Percentiles rank a stretch among this genome's conserved stretches.
phyloP scores from a whole-genome alignment of 164 flowering plant genomes.

The Annona cherimola region DNA sequence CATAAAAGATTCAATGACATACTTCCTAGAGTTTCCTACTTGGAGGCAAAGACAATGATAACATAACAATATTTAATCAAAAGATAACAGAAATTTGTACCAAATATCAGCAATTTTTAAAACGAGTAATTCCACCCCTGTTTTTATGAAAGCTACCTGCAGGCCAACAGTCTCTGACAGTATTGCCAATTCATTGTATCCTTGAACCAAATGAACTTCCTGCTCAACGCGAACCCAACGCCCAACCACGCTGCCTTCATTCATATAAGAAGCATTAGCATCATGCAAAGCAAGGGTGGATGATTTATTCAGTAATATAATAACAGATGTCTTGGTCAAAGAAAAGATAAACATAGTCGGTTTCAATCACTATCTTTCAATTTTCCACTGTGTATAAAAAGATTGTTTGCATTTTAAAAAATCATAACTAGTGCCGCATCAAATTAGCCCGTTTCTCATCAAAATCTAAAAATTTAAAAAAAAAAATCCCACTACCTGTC shows the following conservation, averaged over 20 bases:
- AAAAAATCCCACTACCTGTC: neutral
- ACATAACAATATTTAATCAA: neutral
- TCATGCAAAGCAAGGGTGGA: neutral
- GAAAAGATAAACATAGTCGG: neutral
- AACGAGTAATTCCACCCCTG: no score
- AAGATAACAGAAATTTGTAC: neutral
- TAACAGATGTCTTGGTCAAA: neutral
- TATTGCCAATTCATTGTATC: constrained; percentile 66
- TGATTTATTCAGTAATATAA: no score
- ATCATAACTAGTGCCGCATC: neutral
- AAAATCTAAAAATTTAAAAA: neutral
- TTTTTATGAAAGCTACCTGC: constrained; percentile 48
- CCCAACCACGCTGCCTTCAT: constrained; percentile 64
- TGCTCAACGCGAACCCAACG: constrained; percentile 62
- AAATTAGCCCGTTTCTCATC: neutral
- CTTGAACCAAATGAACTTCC: constrained; percentile 51
- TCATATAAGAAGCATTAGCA: constrained; percentile 17
- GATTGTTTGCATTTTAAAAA: neutral
- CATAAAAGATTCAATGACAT: no score
- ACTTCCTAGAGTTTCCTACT: no score
- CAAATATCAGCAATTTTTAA: neutral
- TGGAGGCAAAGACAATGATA: no score
- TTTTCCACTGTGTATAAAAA: neutral
- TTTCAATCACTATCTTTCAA: neutral
- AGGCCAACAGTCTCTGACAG: constrained; percentile 78